A percentile compares a stretch with the other conserved stretches of the same genome.
phyloP scores from a whole-genome alignment of 2,329 filamentous ascomycete genomes.

The Fusarium albidum region DNA sequence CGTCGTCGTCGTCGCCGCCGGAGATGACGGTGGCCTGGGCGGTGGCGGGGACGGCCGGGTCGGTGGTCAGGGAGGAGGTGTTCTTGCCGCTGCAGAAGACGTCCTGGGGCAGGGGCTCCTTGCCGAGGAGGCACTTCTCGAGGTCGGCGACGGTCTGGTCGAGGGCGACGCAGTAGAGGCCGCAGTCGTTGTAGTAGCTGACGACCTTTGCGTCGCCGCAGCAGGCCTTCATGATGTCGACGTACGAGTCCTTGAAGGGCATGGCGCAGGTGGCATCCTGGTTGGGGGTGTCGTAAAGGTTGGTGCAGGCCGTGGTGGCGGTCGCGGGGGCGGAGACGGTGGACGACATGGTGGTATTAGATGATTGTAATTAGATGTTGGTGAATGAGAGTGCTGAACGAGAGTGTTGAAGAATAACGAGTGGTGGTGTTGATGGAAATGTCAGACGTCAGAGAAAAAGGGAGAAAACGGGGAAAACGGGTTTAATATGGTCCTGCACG shows the following conservation, averaged over 20 bases:
- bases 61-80: slow-evolving; percentile 45
- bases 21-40: slow-evolving; percentile 45
- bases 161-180: slow-evolving; percentile 56
- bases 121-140: slow-evolving; percentile 48
- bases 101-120: slow-evolving; percentile 46
- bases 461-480: too few species aligned
- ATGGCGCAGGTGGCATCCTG: slow-evolving; percentile 56
- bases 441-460: too few species aligned
- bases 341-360: slow-evolving; percentile 34
- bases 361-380: slow-evolving; percentile 25
- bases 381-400: slow-evolving; percentile 3
- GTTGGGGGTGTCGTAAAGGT: slow-evolving; percentile 53
- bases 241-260: slow-evolving; percentile 49
- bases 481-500: too few species aligned
- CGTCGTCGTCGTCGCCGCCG: slow-evolving; percentile 20
- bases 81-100: slow-evolving; percentile 55
- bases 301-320: slow-evolving; percentile 24
- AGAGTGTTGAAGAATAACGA: slow-evolving; percentile 16
- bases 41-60: slow-evolving; percentile 39
- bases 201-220: slow-evolving; percentile 54
- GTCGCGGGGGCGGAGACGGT: slow-evolving; percentile 22
- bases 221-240: slow-evolving; percentile 54
- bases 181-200: slow-evolving; percentile 57
- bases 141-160: slow-evolving; percentile 44
- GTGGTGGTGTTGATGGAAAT: slow-evolving; percentile 6